phyloP scores from a whole-genome alignment of 768 basidiomycete species.

The Erythrobasidium yunnanense region DNA sequence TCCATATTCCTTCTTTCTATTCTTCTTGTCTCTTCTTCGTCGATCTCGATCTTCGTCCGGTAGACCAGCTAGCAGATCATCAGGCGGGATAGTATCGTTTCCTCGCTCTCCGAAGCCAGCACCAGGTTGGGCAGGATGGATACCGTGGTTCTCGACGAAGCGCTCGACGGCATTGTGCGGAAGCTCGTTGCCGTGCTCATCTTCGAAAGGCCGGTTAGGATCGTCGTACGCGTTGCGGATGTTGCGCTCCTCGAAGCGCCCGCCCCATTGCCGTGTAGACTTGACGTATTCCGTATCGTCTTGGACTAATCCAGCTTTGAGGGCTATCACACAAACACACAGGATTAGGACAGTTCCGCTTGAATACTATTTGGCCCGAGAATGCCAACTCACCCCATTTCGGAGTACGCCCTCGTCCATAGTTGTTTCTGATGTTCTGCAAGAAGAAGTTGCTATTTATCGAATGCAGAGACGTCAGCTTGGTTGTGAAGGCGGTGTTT shows the following conservation, averaged over 20 bases:
- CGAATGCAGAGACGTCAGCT: background rate
- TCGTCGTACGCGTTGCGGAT: conserved; percentile 26
- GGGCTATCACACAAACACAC: background rate
- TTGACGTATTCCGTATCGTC: conserved; percentile 29
- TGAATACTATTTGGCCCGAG: background rate
- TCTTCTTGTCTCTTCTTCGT: background rate
- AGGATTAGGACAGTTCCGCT: background rate
- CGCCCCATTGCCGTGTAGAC: conserved; percentile 36
- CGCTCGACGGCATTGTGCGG: background rate
- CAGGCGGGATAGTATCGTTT: background rate
- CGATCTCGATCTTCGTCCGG: conserved; percentile 14
- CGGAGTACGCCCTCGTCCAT: conserved; percentile 33
- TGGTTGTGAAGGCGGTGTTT: no score
- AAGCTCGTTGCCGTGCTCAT: background rate
- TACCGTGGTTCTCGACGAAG: conserved; percentile 21
- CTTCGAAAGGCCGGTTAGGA: background rate
- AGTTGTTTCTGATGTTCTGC: conserved; percentile 38
- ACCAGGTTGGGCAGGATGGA: conserved; percentile 12
- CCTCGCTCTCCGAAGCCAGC: conserved; percentile 2
- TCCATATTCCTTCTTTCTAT: background rate
- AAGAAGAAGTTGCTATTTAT: conserved; percentile 30
- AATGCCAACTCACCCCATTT: conserved; percentile 31
- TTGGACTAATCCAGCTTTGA: conserved; percentile 36
- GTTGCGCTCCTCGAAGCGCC: conserved; percentile 33
- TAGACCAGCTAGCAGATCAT: background rate